These are phyloP conservation scores for Malassezia yamatoensis DNA, from an alignment of 1,284 basidiomycete genomes.

Conservation along the genomic window DNA sequence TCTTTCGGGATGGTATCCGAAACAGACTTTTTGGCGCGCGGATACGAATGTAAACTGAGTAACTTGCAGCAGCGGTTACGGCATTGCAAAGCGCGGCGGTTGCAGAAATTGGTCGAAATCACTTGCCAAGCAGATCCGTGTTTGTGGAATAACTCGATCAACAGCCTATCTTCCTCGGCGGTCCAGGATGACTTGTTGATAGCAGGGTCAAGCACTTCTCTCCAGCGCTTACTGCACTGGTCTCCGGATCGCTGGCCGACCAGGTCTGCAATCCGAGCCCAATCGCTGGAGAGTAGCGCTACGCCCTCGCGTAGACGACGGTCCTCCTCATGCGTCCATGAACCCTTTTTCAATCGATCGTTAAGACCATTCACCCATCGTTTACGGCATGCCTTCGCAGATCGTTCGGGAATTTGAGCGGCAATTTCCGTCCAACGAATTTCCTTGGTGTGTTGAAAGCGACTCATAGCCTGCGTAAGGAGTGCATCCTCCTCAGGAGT, in stretches of 20 bases:
- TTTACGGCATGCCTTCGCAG: slow-evolving; percentile 17
- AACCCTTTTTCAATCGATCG: slow-evolving; percentile 17
- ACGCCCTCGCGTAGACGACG: slow-evolving; percentile 13
- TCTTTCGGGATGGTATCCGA: neutral
- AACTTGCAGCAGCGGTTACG: slow-evolving; percentile 20
- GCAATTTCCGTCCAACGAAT: slow-evolving; percentile 17
- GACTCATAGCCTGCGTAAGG: slow-evolving; percentile 9
- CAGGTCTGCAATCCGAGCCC: slow-evolving; percentile 16
- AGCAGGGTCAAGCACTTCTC: slow-evolving; percentile 15
- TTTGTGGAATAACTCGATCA: slow-evolving; percentile 9
- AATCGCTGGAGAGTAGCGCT: slow-evolving; percentile 4
- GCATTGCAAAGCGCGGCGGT: slow-evolving; percentile 18
- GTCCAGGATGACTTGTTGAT: slow-evolving; percentile 17
- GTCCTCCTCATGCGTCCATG: slow-evolving; percentile 16
- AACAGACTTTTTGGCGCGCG: neutral
- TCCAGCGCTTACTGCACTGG: slow-evolving; percentile 19
- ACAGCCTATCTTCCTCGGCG: slow-evolving; percentile 9
- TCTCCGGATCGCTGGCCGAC: slow-evolving; percentile 18
- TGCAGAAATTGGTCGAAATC: slow-evolving; percentile 15
- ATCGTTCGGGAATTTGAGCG: slow-evolving; percentile 6
- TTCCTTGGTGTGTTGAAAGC: slow-evolving; percentile 1
- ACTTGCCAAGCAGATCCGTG: slow-evolving; percentile 17
- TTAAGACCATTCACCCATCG: slow-evolving; percentile 20
- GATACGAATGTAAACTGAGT: slow-evolving; percentile 9
- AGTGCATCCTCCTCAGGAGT: slow-evolving; percentile 15